A percentile compares a stretch with the other conserved stretches of the same genome.
Evolutionary conservation across 768 basidiomycete genomes (phyloP).

Genomic region (Leccinum arenicola): DNA sequence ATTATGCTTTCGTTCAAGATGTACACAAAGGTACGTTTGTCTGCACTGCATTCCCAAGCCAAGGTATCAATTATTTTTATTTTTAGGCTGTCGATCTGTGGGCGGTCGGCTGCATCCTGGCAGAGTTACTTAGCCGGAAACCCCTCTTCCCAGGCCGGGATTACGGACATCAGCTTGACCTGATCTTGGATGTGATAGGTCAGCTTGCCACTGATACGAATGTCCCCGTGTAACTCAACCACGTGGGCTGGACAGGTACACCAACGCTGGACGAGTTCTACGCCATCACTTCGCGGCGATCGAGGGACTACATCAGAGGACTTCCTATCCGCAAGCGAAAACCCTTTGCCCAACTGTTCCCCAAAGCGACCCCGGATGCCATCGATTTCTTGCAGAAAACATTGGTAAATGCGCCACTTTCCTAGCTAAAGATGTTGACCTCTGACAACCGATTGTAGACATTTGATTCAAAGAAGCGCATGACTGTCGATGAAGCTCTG

Average conservation of each 20-base stretch:
- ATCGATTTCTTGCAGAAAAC: slow-evolving; percentile 73
- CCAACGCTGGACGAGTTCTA: slow-evolving; percentile 90
- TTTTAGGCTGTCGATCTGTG: slow-evolving; percentile 66
- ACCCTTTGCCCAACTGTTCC: slow-evolving; percentile 71
- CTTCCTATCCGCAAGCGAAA: slow-evolving; percentile 79
- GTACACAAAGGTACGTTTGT: slow-evolving; percentile 60
- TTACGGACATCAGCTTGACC: slow-evolving; percentile 84
- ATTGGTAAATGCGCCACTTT: slow-evolving; percentile 40
- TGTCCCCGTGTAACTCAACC: slow-evolving; percentile 20
- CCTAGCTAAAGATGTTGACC: slow-evolving; percentile 27
- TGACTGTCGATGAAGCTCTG: slow-evolving; percentile 80
- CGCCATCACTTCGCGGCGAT: slow-evolving; percentile 80
- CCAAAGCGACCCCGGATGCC: slow-evolving; percentile 69
- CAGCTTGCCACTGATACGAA: background rate
- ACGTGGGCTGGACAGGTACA: slow-evolving; percentile 47
- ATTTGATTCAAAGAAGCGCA: slow-evolving; percentile 84
- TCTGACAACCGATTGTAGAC: slow-evolving; percentile 42
- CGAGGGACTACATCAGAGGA: slow-evolving; percentile 84
- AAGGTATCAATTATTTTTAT: background rate
- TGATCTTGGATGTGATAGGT: slow-evolving; percentile 88
- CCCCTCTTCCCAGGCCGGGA: slow-evolving; percentile 87
- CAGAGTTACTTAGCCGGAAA: slow-evolving; percentile 77
- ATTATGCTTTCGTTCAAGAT: slow-evolving; percentile 95
- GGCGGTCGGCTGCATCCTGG: slow-evolving; percentile 74
- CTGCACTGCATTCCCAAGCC: slow-evolving; percentile 9